Percentiles rank a stretch among this genome's conserved stretches.
Evolutionary conservation across 305 asterid genomes (phyloP).

Genomic region (Fraxinus latifolia): DNA sequence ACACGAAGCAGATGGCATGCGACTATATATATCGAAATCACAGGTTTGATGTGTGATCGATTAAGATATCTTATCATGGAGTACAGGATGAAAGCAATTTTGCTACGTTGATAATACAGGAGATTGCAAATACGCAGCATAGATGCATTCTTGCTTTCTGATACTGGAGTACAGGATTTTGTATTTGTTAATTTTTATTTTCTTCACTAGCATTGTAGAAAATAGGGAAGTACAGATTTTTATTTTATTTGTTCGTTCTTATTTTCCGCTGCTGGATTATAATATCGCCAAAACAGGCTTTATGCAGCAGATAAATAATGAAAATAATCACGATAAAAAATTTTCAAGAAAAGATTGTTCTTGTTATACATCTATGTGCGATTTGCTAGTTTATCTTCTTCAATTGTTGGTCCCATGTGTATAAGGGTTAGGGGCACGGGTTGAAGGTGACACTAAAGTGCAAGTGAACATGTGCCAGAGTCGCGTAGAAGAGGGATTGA

Average conservation of each 20-base stretch:
- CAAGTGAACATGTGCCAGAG: not conserved
- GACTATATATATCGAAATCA: not conserved
- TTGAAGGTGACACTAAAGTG: not conserved
- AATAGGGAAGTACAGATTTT: not conserved
- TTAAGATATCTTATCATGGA: not conserved
- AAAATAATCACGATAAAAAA: not conserved
- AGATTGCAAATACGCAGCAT: conserved; percentile 17
- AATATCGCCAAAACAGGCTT: not conserved
- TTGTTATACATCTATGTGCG: not conserved
- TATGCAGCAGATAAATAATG: conserved; percentile 9
- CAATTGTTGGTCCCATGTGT: not conserved
- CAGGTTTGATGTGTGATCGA: conserved; percentile 1
- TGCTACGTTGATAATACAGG: conserved; percentile 6
- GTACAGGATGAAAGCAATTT: conserved; percentile 17
- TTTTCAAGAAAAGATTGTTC: not conserved
- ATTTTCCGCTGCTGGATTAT: not conserved
- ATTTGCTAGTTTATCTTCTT: not conserved
- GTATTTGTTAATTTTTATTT: conserved; percentile 33
- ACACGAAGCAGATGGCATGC: not conserved
- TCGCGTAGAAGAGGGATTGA: not conserved
- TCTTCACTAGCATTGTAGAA: not conserved
- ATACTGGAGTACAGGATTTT: conserved; percentile 23
- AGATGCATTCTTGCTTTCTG: conserved; percentile 19
- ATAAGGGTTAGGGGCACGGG: not conserved
- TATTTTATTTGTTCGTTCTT: conserved; percentile 40